Evolutionary conservation across 345 rosid species (phyloP), one percentile per base, ranked within the genome.

Genomic region (Hibiscus mutabilis): DNA sequence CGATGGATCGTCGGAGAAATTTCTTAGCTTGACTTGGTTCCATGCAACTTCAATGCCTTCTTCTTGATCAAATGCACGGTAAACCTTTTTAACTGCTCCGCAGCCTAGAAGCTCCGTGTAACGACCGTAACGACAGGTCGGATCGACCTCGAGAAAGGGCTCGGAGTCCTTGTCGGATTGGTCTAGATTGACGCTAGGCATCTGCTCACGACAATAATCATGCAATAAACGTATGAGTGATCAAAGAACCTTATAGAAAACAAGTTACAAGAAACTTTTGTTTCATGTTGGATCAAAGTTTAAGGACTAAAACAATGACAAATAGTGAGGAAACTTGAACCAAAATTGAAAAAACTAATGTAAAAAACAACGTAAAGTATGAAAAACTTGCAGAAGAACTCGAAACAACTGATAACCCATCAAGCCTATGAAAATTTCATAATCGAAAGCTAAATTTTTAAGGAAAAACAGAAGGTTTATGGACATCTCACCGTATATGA

Each of bases 21-120:
- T 81, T 40, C 94, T 67, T 27, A 92, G 81, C 35, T 87, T 90
- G 25, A 90, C 96, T 77, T 92, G 96, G 75, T 92, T 90, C 98
- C 98, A 92, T 12, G 98, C 98, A 27, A 92, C 98, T 68, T 92
- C 98, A 6, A 90, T 88, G 37, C 96, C 98, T 74, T 92, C 94
- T 70, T 88, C 94, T 72, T 92, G 92, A 74, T 92, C 98, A 67
- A 92, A 92, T 14, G 96, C 96, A 0, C 98, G 80, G 80, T 92
- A 92, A 15, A 92, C 98, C 37, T 86, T 90, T 58, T 92, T 92
- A 14, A 88, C 90, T 0, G 96, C 90, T 0, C 96, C 95, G 2
- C 81, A 76, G 2, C 98, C 96, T 0, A 92, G 81, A 0, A 90
- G 82, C 68, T 86, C 94, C 0, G 66, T 71, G 82, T 90, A 92